These are phyloP conservation scores for Torulaspora pretoriensis DNA, from an alignment of 1,139 yeast species.

Conservation along the genomic window DNA sequence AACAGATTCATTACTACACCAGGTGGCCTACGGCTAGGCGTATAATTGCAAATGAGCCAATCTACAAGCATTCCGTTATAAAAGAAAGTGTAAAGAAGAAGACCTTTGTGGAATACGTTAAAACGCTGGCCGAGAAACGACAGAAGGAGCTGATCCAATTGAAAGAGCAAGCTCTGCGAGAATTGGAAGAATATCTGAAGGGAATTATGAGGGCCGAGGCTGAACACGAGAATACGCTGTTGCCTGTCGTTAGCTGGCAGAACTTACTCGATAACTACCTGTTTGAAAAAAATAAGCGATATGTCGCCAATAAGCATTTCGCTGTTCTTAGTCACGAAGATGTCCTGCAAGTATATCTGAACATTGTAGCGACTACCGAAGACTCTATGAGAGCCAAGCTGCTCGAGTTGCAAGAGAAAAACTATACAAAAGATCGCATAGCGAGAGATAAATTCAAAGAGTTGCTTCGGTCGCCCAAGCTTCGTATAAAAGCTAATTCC, in stretches of 20 bases:
- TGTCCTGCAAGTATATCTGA: constrained; percentile 49
- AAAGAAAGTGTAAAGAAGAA: constrained; percentile 53
- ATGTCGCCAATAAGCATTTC: constrained; percentile 58
- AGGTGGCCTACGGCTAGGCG: constrained; percentile 61
- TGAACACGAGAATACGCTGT: constrained; percentile 19
- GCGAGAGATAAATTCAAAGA: constrained; percentile 58
- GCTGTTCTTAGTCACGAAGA: constrained; percentile 53
- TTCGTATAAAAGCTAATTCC: constrained; percentile 47
- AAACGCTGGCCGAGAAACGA: constrained; percentile 41
- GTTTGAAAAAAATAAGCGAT: constrained; percentile 53
- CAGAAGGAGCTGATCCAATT: constrained; percentile 36
- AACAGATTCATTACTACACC: constrained; percentile 51
- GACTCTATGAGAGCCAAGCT: constrained; percentile 33
- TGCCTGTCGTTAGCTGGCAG: constrained; percentile 25
- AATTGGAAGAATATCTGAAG: constrained; percentile 46
- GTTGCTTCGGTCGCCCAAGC: constrained; percentile 41
- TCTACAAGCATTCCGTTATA: constrained; percentile 59
- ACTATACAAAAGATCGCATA: constrained; percentile 55
- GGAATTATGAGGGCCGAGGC: constrained; percentile 21
- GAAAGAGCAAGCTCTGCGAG: constrained; percentile 49
- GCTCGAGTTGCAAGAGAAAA: constrained; percentile 39
- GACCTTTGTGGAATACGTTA: constrained; percentile 50
- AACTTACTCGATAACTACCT: constrained; percentile 27
- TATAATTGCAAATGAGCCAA: constrained; percentile 58
- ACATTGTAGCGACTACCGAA: constrained; percentile 40